A percentile compares a stretch with the other conserved stretches of the same genome.
Conservation (phyloP, 192 early-diverging fungal genomes). For the Linnemannia elongata region DNA sequence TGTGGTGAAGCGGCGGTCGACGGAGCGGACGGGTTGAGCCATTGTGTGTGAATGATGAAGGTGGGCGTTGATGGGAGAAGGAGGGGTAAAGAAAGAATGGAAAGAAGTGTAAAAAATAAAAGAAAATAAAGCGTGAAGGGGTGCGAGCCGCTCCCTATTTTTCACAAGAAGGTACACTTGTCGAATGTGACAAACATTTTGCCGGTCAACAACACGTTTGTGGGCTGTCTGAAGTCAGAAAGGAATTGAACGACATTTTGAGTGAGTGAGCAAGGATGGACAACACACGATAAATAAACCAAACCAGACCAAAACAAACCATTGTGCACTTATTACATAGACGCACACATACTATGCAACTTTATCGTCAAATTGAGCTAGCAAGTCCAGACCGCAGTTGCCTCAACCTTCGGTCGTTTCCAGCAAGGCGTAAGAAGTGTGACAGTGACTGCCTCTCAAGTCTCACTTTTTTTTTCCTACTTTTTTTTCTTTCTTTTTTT, state of each 20-base stretch:
- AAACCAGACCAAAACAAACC: too few species aligned
- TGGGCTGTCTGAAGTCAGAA: too few species aligned
- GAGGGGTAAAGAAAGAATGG: background rate
- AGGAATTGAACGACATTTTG: too few species aligned
- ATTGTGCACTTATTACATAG: too few species aligned
- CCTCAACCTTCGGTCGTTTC: background rate
- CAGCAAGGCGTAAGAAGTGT: too few species aligned
- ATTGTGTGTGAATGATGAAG: background rate
- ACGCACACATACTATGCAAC: too few species aligned
- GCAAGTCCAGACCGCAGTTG: background rate
- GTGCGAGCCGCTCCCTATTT: background rate
- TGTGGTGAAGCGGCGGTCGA: constrained; percentile 53
- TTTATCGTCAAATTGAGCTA: too few species aligned
- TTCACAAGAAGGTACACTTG: background rate
- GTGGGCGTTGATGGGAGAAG: background rate
- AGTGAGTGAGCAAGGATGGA: too few species aligned
- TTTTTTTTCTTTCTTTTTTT: background rate
- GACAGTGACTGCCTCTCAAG: background rate
- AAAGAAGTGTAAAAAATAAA: background rate
- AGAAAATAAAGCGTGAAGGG: background rate
- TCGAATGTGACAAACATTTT: too few species aligned
- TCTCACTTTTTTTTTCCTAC: constrained; percentile 23
- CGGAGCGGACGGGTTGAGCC: constrained; percentile 50
- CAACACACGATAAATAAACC: too few species aligned
- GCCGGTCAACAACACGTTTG: too few species aligned